Base-by-base conservation (phyloP, 208 protist genomes). In the Herpetomonas samuelpessoai region DNA sequence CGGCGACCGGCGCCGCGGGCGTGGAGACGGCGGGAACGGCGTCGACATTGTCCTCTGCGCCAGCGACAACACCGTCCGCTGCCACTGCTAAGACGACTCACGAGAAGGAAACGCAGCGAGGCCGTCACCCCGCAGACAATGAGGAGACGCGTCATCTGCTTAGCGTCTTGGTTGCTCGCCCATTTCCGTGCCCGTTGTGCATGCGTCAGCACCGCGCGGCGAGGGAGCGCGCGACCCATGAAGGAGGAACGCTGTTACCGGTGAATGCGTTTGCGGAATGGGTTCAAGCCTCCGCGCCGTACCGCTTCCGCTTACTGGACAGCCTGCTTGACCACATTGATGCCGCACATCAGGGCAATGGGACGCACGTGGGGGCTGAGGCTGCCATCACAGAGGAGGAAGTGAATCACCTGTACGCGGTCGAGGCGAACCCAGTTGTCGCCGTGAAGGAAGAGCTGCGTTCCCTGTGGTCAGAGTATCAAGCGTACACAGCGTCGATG, bases 301-400 rank as follows among this genome's bases (percentile, higher is more conserved):
- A 48, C 1, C 75, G 73, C 2, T 91, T 82, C 57, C 69, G 86
- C 3, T 29, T 92, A 1, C 63, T 92, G 30, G 79, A 88, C 46
- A 68, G 76, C 1, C 50, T 92, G 51, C 57, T 83, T 28, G 74
- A 86, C 48, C 86, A 92, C 65, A 45, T 92, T n/a, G 76, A 62
- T 48, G 46, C 65, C 14, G 59, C 54, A 24, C 61, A 51, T 18
- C 16, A 28, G 38, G 30, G 9, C 6, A n/a, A 41, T 2, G 31
- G 28, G 2, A 44, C 2, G 4, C 14, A 21, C 12, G 3, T 16
- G 3, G n/a, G n/a, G 35, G 29, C 2, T 19, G 51, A 59, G 35
- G 59, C 25, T 0, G 66, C 70, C 51, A 54, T 86, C 10, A 73
- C 57, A 0, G 69, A 76, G n/a, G 56, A 19, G 9, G 73, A 86